Percentiles rank a stretch among this genome's conserved stretches.
Conservation (phyloP, 2,329 filamentous ascomycete species). For the Hysterium pulicare region DNA sequence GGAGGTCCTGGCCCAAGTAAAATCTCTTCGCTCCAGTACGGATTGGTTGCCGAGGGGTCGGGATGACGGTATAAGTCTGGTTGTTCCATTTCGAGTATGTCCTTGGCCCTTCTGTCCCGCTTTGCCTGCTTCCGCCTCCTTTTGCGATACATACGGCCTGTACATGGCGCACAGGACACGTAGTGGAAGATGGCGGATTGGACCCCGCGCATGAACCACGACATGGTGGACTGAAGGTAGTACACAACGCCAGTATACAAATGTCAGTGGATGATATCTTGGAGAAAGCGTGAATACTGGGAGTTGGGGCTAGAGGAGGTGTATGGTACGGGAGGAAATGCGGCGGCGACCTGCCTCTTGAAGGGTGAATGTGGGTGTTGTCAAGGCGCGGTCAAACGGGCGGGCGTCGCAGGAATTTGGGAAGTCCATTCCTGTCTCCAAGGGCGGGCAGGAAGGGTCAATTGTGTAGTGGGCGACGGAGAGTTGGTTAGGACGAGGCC, state of each 20-base stretch:
- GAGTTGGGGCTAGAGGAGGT: not conserved
- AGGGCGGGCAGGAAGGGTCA: no score
- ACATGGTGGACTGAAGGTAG: constrained; percentile 23
- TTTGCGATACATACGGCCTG: constrained; percentile 65
- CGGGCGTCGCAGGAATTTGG: no score
- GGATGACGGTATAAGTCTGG: constrained; percentile 75
- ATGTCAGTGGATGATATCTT: not conserved
- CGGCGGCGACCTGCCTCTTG: no score
- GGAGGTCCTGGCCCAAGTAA: constrained; percentile 72
- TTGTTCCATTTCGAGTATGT: constrained; percentile 63
- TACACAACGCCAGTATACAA: not conserved
- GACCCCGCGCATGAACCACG: constrained; percentile 48
- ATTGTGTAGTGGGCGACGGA: no score
- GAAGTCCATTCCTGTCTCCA: no score
- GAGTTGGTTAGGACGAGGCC: no score
- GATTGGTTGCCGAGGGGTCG: constrained; percentile 79
- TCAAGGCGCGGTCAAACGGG: no score
- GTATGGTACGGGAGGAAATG: not conserved
- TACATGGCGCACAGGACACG: constrained; percentile 74
- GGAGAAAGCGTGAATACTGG: not conserved
- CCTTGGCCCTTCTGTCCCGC: constrained; percentile 63
- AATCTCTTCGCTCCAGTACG: constrained; percentile 86
- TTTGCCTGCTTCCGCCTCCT: constrained; percentile 69
- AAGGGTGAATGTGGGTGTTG: no score
- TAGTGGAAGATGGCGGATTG: constrained; percentile 79